Percentiles rank a stretch among this genome's conserved stretches.
These are phyloP conservation scores for Dovyalis caffra DNA, from an alignment of 345 rosid genomes.

Conservation along the genomic window DNA sequence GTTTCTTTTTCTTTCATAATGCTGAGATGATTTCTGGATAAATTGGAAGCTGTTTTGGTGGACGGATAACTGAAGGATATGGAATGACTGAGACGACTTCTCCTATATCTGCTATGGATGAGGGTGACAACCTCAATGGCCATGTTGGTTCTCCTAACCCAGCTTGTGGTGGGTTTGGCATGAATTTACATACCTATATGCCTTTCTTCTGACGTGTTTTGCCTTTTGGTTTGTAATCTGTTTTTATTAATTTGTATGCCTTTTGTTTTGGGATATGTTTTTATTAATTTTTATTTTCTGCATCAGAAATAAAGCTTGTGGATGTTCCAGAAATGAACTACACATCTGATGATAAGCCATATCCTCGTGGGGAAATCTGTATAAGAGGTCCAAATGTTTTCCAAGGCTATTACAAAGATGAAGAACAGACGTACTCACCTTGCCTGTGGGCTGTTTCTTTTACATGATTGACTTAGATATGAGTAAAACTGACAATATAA, in stretches of 20 bases:
- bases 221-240: slow-evolving; percentile 1
- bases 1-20: not conserved
- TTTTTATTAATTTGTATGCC: not conserved
- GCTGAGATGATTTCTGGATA: not conserved
- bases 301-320: slow-evolving; percentile 88
- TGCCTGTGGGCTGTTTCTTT: slow-evolving; percentile 6
- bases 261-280: slow-evolving; percentile 5
- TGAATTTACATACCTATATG: not conserved
- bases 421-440: slow-evolving; percentile 73
- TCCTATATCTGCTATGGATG: slow-evolving; percentile 52
- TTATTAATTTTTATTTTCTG: not conserved
- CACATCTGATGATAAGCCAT: slow-evolving; percentile 77
- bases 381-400: slow-evolving; percentile 90
- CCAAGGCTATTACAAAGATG: slow-evolving; percentile 85
- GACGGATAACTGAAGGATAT: slow-evolving; percentile 61
- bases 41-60: slow-evolving; percentile 76
- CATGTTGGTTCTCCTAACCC: slow-evolving; percentile 98
- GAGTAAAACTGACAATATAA: slow-evolving; percentile 10
- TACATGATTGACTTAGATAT: slow-evolving; percentile 3
- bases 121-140: slow-evolving; percentile 64
- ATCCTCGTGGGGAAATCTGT: slow-evolving; percentile 98
- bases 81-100: slow-evolving; percentile 83
- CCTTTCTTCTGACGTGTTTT: not conserved
- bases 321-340: slow-evolving; percentile 97
- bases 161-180: slow-evolving; percentile 71